A percentile compares a stretch with the other conserved stretches of the same genome.
Conservation (phyloP, 2,329 filamentous ascomycete genomes). For the Diaporthe citriasiana region DNA sequence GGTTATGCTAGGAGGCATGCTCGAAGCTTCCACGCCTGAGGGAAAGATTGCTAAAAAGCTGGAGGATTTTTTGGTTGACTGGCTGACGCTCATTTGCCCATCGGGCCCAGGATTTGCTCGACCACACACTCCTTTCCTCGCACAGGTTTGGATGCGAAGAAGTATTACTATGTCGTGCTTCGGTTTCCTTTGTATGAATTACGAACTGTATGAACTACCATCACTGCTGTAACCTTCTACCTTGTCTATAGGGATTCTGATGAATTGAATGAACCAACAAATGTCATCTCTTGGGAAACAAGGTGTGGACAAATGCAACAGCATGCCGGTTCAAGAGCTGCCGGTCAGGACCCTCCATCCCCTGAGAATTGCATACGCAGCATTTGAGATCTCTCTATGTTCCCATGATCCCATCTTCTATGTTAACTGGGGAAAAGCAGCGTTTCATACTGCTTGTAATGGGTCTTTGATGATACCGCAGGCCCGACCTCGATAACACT, state of each 20-base stretch:
- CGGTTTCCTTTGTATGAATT: constrained; percentile 1
- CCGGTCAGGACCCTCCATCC: too few species aligned
- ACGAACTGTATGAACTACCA: not conserved
- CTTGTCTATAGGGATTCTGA: not conserved
- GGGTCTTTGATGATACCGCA: too few species aligned
- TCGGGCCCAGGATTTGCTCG: not conserved
- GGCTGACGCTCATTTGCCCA: not conserved
- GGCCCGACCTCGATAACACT: too few species aligned
- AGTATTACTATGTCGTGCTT: not conserved
- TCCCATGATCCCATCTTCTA: too few species aligned
- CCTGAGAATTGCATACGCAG: too few species aligned
- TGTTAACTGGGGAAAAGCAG: too few species aligned
- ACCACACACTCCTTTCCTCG: constrained; percentile 8
- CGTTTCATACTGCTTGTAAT: too few species aligned
- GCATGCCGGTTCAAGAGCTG: too few species aligned
- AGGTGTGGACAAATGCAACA: too few species aligned
- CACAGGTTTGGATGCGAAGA: not conserved
- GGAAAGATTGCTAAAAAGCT: not conserved
- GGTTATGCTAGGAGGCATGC: not conserved
- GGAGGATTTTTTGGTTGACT: not conserved
- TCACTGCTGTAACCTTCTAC: not conserved
- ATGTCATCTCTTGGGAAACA: too few species aligned
- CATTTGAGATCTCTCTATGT: too few species aligned
- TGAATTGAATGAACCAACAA: not conserved
- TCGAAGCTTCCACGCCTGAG: not conserved